Evolutionary conservation across 2,329 filamentous ascomycete species (phyloP), one percentile per base, ranked within the genome.

Genomic region (Ophiocordyceps camponoti-floridani): DNA sequence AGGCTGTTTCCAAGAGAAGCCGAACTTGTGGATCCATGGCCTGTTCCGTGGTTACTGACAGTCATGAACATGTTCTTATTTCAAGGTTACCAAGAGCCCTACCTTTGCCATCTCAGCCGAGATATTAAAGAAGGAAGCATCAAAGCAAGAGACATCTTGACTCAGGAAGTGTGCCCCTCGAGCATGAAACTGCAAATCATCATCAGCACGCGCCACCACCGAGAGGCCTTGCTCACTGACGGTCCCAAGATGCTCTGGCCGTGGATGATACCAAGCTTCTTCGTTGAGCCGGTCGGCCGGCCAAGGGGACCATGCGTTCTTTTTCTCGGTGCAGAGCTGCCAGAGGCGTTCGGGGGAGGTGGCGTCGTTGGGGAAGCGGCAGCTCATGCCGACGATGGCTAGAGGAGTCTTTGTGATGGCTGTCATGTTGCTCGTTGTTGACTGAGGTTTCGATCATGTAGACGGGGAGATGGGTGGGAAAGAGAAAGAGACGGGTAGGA

Each of bases 21-120:
- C 65, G 56, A 47, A 66, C 62, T 48, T 67, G 64, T 0, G 66
- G 66, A 41, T 69, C 66, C 46, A 66, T 57, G 18, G 52, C 53
- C 41, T 55, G n/a, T n/a, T n/a, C n/a, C n/a, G n/a, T n/a, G n/a
- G n/a, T n/a, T n/a, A n/a, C n/a, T n/a, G n/a, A n/a, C n/a, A n/a
- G n/a, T n/a, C n/a, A n/a, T n/a, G n/a, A n/a, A n/a, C n/a, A n/a
- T n/a, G n/a, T n/a, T n/a, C n/a, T n/a, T n/a, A n/a, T n/a, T n/a
- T n/a, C n/a, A n/a, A n/a, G n/a, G n/a, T n/a, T n/a, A n/a, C n/a
- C n/a, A n/a, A n/a, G n/a, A n/a, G n/a, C n/a, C n/a, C n/a, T n/a
- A 10, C 40, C n/a, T 14, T 18, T 10, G 16, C 40, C 28, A 53
- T 53, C n/a, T 45, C 38, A 1, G 47, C 45, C n/a, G 47, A 47